Evolutionary conservation across 2,329 filamentous ascomycete genomes (phyloP), one percentile per base, ranked within the genome.

Genomic region (Periconia macrospinosa): DNA sequence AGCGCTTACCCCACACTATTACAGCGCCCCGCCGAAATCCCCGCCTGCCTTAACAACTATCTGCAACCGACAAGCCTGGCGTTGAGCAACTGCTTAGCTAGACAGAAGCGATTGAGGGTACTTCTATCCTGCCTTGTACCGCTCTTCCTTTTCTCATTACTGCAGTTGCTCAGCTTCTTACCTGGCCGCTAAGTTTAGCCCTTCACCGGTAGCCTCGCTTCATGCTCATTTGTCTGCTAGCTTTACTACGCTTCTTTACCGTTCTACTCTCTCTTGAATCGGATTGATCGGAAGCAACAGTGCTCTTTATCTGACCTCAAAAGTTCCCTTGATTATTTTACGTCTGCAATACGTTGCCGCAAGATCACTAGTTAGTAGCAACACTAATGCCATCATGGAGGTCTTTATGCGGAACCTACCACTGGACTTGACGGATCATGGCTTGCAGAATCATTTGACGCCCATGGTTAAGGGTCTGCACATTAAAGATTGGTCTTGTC

Each of bases 371-470:
- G 11, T 43, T 20, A 43, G 13, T 43, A 13, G 17, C 17, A 43
- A 13, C 41, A 3, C 41, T 33, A 18, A 18, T 37, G 37, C n/a
- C 49, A 42, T 17, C 33, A 81, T 83, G 80, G 79, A 83, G 52
- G 70, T 82, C 33, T 75, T 79, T 59, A 64, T 81, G 10, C 63
- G 66, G 13, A 75, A 76, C 46, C 60, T 82, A 1, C 77, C 78
- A 3, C 41, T 59, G 5, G 65, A 75, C 15, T 61, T 73, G 18
- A 79, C 74, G 6, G 67, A 74, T 14, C 70, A 75, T 44, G 66
- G 73, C 19, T 57, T 82, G n/a, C 60, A 66, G 14, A 62, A 64
- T 0, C 74, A 71, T 37, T 70, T 82, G 14, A 56, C 62, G 7
- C 60, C 63, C 0, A 60, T 70, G 11, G 63, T 82, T 11, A 55